Evolutionary conservation across 441 rosid species (phyloP).

Genomic region (Jatropha podagrica): DNA sequence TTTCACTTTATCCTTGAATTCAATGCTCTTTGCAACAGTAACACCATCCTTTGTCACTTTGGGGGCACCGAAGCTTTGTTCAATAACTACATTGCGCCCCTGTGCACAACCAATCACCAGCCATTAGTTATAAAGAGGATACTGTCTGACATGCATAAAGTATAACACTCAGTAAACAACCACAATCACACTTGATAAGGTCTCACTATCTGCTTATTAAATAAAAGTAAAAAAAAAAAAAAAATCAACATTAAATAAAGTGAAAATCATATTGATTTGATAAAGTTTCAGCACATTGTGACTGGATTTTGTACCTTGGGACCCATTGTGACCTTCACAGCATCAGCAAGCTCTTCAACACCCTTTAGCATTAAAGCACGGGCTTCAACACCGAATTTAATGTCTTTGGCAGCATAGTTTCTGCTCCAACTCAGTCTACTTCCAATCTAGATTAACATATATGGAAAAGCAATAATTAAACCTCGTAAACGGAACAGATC

Average conservation of each 20-base stretch:
- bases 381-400: conserved; percentile 83
- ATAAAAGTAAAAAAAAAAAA: too few species aligned
- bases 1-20: conserved; percentile 76
- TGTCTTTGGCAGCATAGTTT: conserved; percentile 78
- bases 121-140: background rate
- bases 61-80: conserved; percentile 90
- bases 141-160: background rate
- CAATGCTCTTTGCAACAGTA: conserved; percentile 89
- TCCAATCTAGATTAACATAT: conserved; percentile 49
- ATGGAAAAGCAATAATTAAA: background rate
- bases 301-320: conserved; percentile 59
- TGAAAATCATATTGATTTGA: background rate
- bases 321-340: conserved; percentile 91
- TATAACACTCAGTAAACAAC: background rate
- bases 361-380: conserved; percentile 85
- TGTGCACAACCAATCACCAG: conserved; percentile 10
- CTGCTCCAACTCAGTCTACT: conserved; percentile 61
- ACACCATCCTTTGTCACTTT: conserved; percentile 96
- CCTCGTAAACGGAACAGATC: background rate
- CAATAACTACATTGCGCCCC: conserved; percentile 88
- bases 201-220: too few species aligned
- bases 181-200: background rate
- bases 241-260: background rate
- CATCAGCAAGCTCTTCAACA: conserved; percentile 87
- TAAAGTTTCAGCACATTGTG: background rate